Base-by-base conservation (phyloP, 805 yeast species). In the Hanseniaspora guilliermondii region DNA sequence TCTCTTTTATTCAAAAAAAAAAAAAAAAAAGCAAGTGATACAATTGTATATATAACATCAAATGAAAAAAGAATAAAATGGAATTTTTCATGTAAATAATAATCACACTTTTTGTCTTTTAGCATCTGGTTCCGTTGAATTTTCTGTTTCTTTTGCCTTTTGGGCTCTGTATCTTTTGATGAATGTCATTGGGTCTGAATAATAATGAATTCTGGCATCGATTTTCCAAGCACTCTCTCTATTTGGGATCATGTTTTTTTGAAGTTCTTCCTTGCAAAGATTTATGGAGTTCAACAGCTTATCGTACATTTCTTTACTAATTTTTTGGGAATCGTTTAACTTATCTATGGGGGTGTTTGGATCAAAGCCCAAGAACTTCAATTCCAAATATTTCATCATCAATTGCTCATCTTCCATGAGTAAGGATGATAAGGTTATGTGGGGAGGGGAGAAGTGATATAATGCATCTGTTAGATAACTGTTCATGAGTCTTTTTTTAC, bases 391-490 rank as follows among this genome's bases (percentile, higher is more conserved):
- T 58, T 79, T 73, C 53, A 78, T 78, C 2, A 85, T 77, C 38
- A 85, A 68, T 24, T 75, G 77, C 58, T 75, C 79, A 66, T 87
- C 85, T 14, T 75, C 78, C 53, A 76, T 74, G 69, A 83, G 78
- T 63, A 89, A 73, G 16, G 93, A 87, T 0, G 96, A 93, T 52
- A 93, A 71, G 0, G 97, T 96, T 32, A 93, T 86, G 63, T 93
- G 98, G 0, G 97, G 96, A 0, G 99, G 99, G 0, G 97, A 82
- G 68, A 70, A 91, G 36, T 80, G 70, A 61, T 87, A 91, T 8
- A 76, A 71, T 3, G 78, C 89, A 64, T 93, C 96, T 19, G 91
- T 80, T 36, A 83, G 70, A 40, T 87, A 71, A n/a, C 86, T 76
- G 25, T 81, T 85, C 45, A 80, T 77, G 5, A 86, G 73, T 66